Percentiles rank a stretch among this genome's conserved stretches.
Conservation (phyloP, 805 yeast species). For the Yamadazyma akitaensis region DNA sequence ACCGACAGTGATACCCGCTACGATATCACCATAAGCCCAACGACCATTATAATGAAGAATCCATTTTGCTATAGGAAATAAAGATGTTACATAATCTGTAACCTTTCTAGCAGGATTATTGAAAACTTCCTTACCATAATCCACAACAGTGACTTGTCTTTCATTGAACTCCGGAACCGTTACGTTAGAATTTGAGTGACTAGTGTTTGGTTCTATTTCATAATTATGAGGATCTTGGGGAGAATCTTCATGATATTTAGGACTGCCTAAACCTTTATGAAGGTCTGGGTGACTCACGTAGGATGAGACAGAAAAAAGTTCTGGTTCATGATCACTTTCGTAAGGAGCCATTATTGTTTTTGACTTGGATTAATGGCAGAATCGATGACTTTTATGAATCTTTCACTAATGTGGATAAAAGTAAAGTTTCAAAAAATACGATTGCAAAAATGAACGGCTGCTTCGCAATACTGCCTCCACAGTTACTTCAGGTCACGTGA, state of each 20-base stretch:
- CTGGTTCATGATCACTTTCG: conserved; percentile 6
- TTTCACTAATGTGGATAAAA: background rate
- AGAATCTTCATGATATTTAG: conserved; percentile 1
- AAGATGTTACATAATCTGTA: conserved; percentile 51
- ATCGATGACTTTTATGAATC: background rate
- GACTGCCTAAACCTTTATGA: conserved; percentile 4
- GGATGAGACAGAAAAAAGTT: conserved; percentile 9
- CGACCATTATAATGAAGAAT: conserved; percentile 72
- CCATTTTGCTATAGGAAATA: conserved; percentile 85
- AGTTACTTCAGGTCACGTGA: conserved; percentile 7
- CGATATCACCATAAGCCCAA: conserved; percentile 80
- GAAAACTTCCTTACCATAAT: conserved; percentile 26
- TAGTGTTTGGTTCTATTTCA: conserved; percentile 2
- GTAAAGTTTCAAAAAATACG: background rate
- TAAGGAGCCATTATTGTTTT: background rate
- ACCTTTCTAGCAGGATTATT: conserved; percentile 38
- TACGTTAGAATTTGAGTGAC: conserved; percentile 3
- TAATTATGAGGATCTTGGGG: conserved; percentile 7
- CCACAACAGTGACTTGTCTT: conserved; percentile 30
- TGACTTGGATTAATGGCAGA: background rate
- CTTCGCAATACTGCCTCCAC: background rate
- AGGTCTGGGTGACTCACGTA: background rate
- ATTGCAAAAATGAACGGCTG: conserved; percentile 3
- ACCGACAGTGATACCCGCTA: conserved; percentile 93
- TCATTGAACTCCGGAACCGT: conserved; percentile 38